Evolutionary conservation across 176 grass and related monocot genomes (phyloP), one percentile per base, ranked within the genome.

Genomic region (Neostapfia colusana): DNA sequence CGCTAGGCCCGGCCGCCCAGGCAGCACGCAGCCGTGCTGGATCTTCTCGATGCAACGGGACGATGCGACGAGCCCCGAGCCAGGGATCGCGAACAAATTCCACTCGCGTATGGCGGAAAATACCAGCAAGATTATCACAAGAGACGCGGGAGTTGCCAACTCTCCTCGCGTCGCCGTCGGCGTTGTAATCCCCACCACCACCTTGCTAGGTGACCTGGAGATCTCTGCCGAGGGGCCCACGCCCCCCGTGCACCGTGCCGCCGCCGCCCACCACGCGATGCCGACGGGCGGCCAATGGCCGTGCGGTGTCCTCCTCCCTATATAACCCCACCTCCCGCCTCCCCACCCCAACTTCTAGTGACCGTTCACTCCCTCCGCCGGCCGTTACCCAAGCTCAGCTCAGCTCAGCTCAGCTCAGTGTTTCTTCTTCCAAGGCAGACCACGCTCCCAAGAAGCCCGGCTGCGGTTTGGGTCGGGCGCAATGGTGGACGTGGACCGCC

Each of bases 401-500:
- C 73, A 23, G 3, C 74, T 37, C 36, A 55, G 5, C 55, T 75
- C 73, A 9, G 0, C 16, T 6, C 39, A 18, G 24, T 27, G 9
- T 40, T 3, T 54, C 54, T 18, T 11, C 10, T n/a, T 62, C 42
- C 43, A 18, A 70, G 8, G 27, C 26, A 70, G 4, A 3, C 31
- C 28, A 50, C 46, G 17, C 27, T 18, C 16, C 10, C 16, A 8
- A 67, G 12, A 24, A 41, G 31, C 31, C 3, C 31, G 31, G 3
- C 31, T 31, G 31, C 31, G 31, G 3, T 31, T 1, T 0, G 10
- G n/a, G 15, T 23, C 43, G 26, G 54, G 3, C 10, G 24, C 84
- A 73, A 97, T 97, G 93, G 90, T 92, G 50, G 93, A 97, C 79
- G 90, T 97, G 28, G 93, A 90, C 41, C 71, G 85, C 5, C 83